Base-by-base conservation (phyloP, 2,329 filamentous ascomycete genomes). In the Aaosphaeria pasadenensis region DNA sequence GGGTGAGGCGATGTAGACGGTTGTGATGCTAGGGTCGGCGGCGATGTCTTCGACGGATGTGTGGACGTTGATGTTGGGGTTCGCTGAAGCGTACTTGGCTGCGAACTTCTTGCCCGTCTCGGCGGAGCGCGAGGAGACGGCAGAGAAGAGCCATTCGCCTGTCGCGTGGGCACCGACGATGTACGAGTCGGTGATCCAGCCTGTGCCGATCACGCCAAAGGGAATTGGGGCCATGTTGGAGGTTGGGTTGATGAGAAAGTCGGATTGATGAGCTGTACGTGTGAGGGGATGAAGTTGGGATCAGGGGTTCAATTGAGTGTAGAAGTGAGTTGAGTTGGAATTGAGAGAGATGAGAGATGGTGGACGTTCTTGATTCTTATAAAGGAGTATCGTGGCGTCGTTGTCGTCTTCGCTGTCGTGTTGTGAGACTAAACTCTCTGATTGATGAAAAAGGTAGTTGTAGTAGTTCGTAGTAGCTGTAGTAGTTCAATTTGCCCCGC, bases 151-250 rank as follows among this genome's bases (percentile, higher is more conserved):
- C 71, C 73, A 78, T 63, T 70, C 64, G 17, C 60, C 58, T 2
- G 73, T 73, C 35, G 74, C 67, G 30, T 74, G 67, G 9, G 75
- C 73, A 17, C 66, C 69, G 11, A 64, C 56, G 57, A 78, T 70
- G 62, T 71, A 78, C 7, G 73, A 74, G 52, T 74, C 71, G 3
- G 75, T 77, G 58, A 78, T 78, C 76, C 76, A 78, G 59, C 64
- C 67, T 17, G 74, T 76, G 54, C 75, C 75, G 49, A 78, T 74
- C 48, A 71, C 70, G 45, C 66, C 75, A 58, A 76, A 75, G 42
- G 65, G 71, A 59, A 77, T 67, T 57, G 11, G 60, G 60, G 54
- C 7, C 39, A 44, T 42, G 7, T 29, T 31, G 42, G 30, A 7
- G 29, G 11, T n/a, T 43, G 33, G 4, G 33, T 36, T 9, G n/a